phyloP scores from a whole-genome alignment of 345 rosid genomes.

The Hibiscus syriacus region DNA sequence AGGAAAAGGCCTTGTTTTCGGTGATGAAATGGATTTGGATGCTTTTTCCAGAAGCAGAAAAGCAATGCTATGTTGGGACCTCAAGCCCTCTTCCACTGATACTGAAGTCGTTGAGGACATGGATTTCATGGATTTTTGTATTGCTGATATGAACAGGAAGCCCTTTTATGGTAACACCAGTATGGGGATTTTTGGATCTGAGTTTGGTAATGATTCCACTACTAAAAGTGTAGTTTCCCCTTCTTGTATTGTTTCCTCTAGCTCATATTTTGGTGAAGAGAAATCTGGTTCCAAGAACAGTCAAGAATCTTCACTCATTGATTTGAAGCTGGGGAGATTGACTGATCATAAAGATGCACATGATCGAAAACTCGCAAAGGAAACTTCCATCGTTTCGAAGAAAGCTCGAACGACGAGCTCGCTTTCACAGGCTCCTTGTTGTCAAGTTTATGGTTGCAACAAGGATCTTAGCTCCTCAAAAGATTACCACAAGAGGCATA shows the following conservation, averaged over 20 bases:
- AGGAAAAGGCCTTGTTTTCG: slow-evolving; percentile 22
- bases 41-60: slow-evolving; percentile 24
- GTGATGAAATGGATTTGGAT: slow-evolving; percentile 26
- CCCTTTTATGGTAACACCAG: slow-evolving; percentile 20
- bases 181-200: slow-evolving; percentile 26
- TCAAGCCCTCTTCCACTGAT: slow-evolving; percentile 20
- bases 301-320: slow-evolving; percentile 45
- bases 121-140: slow-evolving; percentile 27
- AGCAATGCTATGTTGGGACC: slow-evolving; percentile 12
- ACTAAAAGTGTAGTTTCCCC: slow-evolving; percentile 18
- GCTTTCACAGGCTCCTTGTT: slow-evolving; percentile 30
- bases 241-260: slow-evolving; percentile 21
- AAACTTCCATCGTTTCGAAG: slow-evolving; percentile 19
- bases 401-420: slow-evolving; percentile 23
- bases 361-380: slow-evolving; percentile 14
- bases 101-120: slow-evolving; percentile 28
- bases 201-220: slow-evolving; percentile 23
- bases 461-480: slow-evolving; percentile 63
- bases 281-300: slow-evolving; percentile 35
- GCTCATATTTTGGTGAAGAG: slow-evolving; percentile 26
- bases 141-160: slow-evolving; percentile 29
- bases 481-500: slow-evolving; percentile 77
- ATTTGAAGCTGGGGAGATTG: slow-evolving; percentile 67
- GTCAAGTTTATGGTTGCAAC: slow-evolving; percentile 74
- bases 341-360: slow-evolving; percentile 30